Evolutionary conservation across 1,284 basidiomycete genomes (phyloP).

Genomic region (Puccinia horiana): DNA sequence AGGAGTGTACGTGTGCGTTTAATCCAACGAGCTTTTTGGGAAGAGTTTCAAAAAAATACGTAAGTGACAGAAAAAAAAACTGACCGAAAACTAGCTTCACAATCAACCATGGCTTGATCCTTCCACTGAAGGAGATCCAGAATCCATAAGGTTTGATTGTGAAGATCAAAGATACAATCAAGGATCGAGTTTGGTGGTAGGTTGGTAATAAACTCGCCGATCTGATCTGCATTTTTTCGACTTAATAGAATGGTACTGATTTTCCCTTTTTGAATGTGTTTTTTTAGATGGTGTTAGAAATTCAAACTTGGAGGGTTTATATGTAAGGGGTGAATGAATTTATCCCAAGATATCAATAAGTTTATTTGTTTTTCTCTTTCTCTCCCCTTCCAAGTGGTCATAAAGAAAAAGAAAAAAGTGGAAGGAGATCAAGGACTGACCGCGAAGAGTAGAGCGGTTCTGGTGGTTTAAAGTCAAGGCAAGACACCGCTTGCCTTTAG

Average conservation of each 20-base stretch:
- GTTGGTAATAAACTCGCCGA: constrained; percentile 21
- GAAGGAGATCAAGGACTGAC: constrained; percentile 2
- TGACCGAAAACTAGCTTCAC: constrained; percentile 41
- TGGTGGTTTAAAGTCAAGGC: constrained; percentile 1
- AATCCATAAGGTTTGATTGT: constrained; percentile 18
- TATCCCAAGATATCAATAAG: neutral
- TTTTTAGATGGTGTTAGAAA: neutral
- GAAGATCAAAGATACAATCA: constrained; percentile 35
- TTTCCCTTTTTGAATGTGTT: neutral
- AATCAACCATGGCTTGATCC: constrained; percentile 45
- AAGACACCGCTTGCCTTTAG: constrained; percentile 38
- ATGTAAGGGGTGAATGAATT: neutral
- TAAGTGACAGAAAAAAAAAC: neutral
- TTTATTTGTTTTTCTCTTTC: neutral
- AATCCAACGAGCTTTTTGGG: neutral
- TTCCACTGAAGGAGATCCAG: constrained; percentile 45
- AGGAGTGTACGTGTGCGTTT: neutral
- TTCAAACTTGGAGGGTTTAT: no score
- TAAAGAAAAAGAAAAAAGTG: neutral
- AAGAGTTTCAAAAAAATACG: neutral
- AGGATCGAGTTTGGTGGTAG: constrained; percentile 27
- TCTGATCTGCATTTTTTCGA: constrained; percentile 8
- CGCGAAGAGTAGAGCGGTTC: neutral
- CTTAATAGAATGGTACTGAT: neutral
- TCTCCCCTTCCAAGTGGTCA: neutral